Percentiles rank a stretch among this genome's conserved stretches.
These are phyloP conservation scores for Tephrocybe sp. DNA, from an alignment of 768 basidiomycete genomes.

Conservation along the genomic window DNA sequence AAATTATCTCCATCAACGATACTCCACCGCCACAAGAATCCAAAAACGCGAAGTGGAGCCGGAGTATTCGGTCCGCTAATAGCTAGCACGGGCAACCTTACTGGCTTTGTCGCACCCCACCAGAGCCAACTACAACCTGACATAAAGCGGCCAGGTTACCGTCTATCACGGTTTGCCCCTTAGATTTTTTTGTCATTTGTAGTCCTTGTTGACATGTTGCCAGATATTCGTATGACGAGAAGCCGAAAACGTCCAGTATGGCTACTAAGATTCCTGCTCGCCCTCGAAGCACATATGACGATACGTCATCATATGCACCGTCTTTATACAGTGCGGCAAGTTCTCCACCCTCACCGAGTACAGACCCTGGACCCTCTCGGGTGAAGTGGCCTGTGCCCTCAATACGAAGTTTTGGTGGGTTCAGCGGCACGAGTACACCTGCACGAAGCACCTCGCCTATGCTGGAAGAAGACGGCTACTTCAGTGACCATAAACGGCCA, in stretches of 20 bases:
- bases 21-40: conserved; percentile 3
- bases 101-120: conserved; percentile 58
- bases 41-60: conserved; percentile 47
- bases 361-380: conserved; percentile 9
- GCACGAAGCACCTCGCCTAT: conserved; percentile 27
- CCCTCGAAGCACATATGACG: conserved; percentile 2
- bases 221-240: conserved; percentile 26
- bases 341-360: conserved; percentile 13
- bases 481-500: conserved; percentile 14
- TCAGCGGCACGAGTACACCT: conserved; percentile 24
- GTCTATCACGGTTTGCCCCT: conserved; percentile 52
- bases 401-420: conserved; percentile 17
- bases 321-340: conserved; percentile 2
- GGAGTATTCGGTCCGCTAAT: conserved; percentile 75
- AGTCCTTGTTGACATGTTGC: neutral
- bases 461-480: conserved; percentile 22
- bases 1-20: conserved; percentile 6
- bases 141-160: conserved; percentile 62
- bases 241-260: neutral
- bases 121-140: conserved; percentile 53
- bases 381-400: conserved; percentile 15
- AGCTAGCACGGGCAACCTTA: conserved; percentile 64
- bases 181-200: neutral
- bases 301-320: conserved; percentile 2
- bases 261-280: neutral